Base-by-base conservation (phyloP, 2,329 filamentous ascomycete species). In the Fusarium piperis region DNA sequence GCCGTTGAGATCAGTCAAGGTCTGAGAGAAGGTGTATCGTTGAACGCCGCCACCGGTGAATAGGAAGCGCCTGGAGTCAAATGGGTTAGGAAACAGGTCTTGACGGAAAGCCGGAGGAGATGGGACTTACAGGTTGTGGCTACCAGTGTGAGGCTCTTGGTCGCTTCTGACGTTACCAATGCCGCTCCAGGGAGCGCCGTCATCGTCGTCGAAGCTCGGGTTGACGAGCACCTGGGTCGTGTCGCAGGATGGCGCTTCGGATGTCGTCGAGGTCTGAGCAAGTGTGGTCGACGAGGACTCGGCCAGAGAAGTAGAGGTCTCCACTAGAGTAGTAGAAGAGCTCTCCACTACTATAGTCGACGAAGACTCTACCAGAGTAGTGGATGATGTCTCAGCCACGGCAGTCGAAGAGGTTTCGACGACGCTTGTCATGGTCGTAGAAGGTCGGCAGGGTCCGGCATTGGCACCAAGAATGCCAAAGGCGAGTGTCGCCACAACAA, bases 401-500 rank as follows among this genome's bases (percentile, higher is more conserved):
- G 9, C 15, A 20, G 32, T 35, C 18, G 51, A 53, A 6, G 51
- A 53, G 15, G 51, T 53, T 11, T 53, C 51, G 1, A 9, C 6
- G 32, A 18, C 7, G 20, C 32, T 30, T 10, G 36, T 44, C 9
- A 28, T 13, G 20, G 39, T 39, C 30, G 53, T 59, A 20, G 38
- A 15, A 23, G 56, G 56, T 59, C 56, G 56, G 26, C 56, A 59
- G 20, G 36, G 56, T 7, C 56, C 38, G 13, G 56, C 56, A 30
- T 59, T 46, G 12, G 56, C 56, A 33, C 56, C 56, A 33, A 59
- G 56, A 10, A 59, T 59, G 56, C 36, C 38, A 12, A 59, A 44
- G 39, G 56, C 36, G 52, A 38, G n/a, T 11, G 33, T 30, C 20
- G 33, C 33, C 38, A 59, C 56, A 4, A 38, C 56, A 7, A 59